Evolutionary conservation across 202 grass and related monocot genomes (phyloP), one percentile per base, ranked within the genome.

Genomic region (Elaeis oleifera): DNA sequence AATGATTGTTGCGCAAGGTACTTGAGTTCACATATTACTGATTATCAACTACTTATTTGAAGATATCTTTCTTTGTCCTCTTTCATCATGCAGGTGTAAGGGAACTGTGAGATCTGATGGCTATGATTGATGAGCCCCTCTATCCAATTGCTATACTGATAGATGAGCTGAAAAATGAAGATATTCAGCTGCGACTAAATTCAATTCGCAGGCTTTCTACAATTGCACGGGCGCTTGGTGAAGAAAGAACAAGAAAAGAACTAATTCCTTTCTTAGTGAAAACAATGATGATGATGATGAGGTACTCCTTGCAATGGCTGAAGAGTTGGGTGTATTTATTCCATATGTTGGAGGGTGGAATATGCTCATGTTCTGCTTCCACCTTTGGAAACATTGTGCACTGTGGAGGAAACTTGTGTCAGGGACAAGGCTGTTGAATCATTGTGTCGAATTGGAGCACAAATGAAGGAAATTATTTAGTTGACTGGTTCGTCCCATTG

Each of bases 231-330:
- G 59, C 70, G n/a, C 70, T 72, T 72, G 70, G 70, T 11, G 70
- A 63, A 44, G 70, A 72, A 72, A 72, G 70, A 63, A 63, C 70
- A 5, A 72, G 70, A 72, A 72, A 72, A 60, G 70, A 72, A 62
- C 22, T 63, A 18, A 62, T 72, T 62, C 70, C 70, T 16, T 72
- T 72, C 70, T 72, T 23, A 62, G 70, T 63, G 70, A 72, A 60
- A 72, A 72, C 27, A 72, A 72, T 48, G 70, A 72, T 63, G 70
- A 72, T 54, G 70, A 72, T 54, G 70, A 72, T 55, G 70, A 63
- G 50, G 70, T 72, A 18, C 70, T 72, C 24, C 70, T 72, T 72
- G 70, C 58, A 50, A 63, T 72, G 70, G 70, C 70, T 54, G 70
- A 72, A 19, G 70, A 72, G 24, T 72, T 72, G 59, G 70, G 70